These are phyloP conservation scores for Mycena amicta DNA, from an alignment of 768 basidiomycete species.

Conservation along the genomic window DNA sequence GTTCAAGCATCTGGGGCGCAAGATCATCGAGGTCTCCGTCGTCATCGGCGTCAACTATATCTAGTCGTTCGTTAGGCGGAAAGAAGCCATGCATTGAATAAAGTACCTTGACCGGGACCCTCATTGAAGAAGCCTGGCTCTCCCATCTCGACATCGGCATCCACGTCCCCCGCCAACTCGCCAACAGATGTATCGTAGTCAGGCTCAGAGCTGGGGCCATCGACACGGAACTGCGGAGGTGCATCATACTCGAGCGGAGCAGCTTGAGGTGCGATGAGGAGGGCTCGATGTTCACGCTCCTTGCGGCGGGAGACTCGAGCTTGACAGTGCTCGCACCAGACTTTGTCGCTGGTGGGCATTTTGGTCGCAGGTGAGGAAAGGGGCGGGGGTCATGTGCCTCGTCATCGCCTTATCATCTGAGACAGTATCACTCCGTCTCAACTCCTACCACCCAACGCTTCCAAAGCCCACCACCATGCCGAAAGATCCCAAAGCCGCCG, in stretches of 20 bases:
- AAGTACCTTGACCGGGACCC: background rate
- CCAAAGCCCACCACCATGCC: no score
- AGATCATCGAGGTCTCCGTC: background rate
- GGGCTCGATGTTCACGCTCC: background rate
- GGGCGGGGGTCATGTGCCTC: background rate
- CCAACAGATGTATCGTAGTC: background rate
- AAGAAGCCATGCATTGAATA: background rate
- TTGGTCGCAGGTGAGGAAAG: background rate
- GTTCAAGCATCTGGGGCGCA: background rate
- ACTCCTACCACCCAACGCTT: no score
- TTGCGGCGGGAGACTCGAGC: no score
- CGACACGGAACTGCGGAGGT: background rate
- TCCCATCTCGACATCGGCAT: background rate
- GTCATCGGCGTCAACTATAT: background rate
- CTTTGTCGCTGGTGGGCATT: background rate
- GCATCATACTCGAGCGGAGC: background rate
- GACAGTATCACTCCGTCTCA: background rate
- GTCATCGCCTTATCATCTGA: background rate
- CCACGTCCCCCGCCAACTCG: background rate
- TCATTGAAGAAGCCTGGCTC: background rate
- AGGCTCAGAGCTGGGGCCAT: background rate
- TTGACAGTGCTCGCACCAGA: background rate
- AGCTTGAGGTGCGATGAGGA: background rate
- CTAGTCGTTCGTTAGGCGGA: background rate
- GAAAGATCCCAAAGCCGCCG: background rate